Conservation (phyloP, 257 asterid genomes). For the Salvia miltiorrhiza region DNA sequence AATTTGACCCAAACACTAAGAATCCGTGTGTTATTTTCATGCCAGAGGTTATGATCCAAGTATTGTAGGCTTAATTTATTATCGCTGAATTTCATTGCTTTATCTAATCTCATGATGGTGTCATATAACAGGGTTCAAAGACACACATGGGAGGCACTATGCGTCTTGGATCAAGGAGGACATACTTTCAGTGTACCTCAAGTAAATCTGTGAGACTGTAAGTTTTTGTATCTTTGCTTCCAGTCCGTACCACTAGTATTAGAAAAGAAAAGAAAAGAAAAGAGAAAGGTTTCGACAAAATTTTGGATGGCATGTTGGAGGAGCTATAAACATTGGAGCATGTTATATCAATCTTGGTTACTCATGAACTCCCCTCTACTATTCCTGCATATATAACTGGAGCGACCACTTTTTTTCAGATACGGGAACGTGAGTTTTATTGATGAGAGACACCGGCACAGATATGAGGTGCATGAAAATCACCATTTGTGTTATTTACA, state of each 20-base stretch:
- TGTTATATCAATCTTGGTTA: background rate
- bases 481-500: slow-evolving; percentile 8
- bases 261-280: no score
- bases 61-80: slow-evolving; percentile 8
- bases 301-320: slow-evolving; percentile 1
- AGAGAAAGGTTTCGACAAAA: background rate
- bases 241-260: background rate
- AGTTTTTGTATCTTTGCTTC: slow-evolving; percentile 29
- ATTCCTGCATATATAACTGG: background rate
- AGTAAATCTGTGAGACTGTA: slow-evolving; percentile 57
- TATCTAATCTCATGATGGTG: slow-evolving; percentile 14
- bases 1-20: slow-evolving; percentile 53
- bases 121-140: slow-evolving; percentile 55
- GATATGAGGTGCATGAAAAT: slow-evolving; percentile 75
- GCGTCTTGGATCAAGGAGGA: slow-evolving; percentile 86
- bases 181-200: slow-evolving; percentile 46
- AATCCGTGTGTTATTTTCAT: slow-evolving; percentile 69
- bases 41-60: slow-evolving; percentile 57
- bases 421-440: slow-evolving; percentile 51
- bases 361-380: background rate
- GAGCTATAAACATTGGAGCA: background rate
- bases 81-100: background rate
- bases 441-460: slow-evolving; percentile 97
- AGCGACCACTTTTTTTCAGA: slow-evolving; percentile 29
- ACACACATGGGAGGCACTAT: slow-evolving; percentile 88